These are phyloP conservation scores for Avena insularis DNA, from an alignment of 176 grass and related monocot species.

Conservation along the genomic window DNA sequence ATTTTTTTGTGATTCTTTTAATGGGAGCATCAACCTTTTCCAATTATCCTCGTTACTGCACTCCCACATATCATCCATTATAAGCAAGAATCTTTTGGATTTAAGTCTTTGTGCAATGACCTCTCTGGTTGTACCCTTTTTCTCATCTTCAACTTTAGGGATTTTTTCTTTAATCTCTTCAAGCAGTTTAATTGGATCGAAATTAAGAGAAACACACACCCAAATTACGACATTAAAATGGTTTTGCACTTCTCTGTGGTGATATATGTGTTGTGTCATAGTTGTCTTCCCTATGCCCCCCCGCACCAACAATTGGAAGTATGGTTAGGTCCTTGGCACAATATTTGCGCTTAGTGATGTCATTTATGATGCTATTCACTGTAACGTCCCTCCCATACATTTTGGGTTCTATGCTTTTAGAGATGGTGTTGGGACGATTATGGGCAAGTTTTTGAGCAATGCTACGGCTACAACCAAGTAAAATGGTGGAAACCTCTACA, in stretches of 20 bases:
- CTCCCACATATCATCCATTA: conserved; percentile 23
- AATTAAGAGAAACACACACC: background rate
- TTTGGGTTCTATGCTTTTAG: background rate
- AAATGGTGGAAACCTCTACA: background rate
- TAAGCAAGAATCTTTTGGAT: background rate
- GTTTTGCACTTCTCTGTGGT: background rate
- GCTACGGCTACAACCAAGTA: background rate
- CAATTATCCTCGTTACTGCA: background rate
- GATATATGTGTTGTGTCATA: background rate
- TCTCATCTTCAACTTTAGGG: too few species aligned
- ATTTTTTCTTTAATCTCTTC: too few species aligned
- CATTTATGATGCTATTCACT: background rate
- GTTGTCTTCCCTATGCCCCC: conserved; percentile 17
- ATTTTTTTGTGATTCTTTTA: background rate
- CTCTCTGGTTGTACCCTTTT: too few species aligned
- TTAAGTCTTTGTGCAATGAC: background rate
- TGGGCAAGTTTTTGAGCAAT: background rate
- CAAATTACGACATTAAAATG: background rate
- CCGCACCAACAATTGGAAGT: background rate
- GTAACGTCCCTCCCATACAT: background rate
- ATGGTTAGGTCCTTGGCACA: background rate
- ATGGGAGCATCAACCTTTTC: background rate
- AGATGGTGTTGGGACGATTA: background rate
- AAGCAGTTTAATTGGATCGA: too few species aligned
- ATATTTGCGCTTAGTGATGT: background rate